Evolutionary conservation across 805 yeast genomes (phyloP).

Genomic region (Wickerhamiella parazyma): DNA sequence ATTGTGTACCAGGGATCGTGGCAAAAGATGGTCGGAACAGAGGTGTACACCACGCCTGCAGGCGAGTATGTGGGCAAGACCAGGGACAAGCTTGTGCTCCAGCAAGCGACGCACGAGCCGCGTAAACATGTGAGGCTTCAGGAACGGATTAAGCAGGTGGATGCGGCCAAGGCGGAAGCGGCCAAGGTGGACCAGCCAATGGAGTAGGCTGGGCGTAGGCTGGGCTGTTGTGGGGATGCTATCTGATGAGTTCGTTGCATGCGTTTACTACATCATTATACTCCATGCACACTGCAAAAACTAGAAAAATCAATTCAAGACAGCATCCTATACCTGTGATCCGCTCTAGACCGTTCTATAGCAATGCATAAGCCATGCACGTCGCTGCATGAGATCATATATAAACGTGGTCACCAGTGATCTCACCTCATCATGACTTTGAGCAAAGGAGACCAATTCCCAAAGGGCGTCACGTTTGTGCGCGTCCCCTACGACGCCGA

Average conservation of each 20-base stretch:
- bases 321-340: not conserved
- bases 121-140: slow-evolving; percentile 3
- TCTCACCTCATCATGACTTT: slow-evolving; percentile 1
- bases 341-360: not conserved
- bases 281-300: too few species aligned
- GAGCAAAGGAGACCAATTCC: slow-evolving; percentile 20
- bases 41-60: slow-evolving; percentile 28
- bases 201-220: too few species aligned
- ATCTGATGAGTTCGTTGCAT: not conserved
- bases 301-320: too few species aligned
- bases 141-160: slow-evolving; percentile 10
- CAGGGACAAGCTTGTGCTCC: slow-evolving; percentile 19
- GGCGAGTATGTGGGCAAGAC: slow-evolving; percentile 23
- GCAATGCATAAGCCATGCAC: slow-evolving; percentile 6
- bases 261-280: too few species aligned
- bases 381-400: not conserved
- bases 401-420: too few species aligned
- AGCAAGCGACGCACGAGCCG: slow-evolving; percentile 16
- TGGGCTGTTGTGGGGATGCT: not conserved
- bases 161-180: slow-evolving; percentile 7
- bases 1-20: slow-evolving; percentile 61
- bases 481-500: slow-evolving; percentile 26
- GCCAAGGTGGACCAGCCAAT: not conserved
- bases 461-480: slow-evolving; percentile 24
- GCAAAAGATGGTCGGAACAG: slow-evolving; percentile 71